These are phyloP conservation scores for Phytophthora hibernalis DNA, from an alignment of 352 stramenopile species.

Conservation along the genomic window DNA sequence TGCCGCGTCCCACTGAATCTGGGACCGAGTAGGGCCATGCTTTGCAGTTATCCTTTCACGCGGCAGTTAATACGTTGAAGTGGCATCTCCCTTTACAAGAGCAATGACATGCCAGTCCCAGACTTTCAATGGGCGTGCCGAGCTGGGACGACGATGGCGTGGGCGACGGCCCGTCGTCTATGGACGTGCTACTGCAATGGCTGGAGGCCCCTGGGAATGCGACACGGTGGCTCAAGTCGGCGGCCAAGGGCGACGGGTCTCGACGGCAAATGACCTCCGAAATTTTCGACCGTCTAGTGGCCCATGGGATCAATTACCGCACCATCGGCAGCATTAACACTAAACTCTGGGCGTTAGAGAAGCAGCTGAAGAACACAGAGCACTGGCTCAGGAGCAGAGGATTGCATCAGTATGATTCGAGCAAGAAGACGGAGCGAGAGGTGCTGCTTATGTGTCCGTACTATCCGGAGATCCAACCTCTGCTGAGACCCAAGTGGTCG, in stretches of 20 bases:
- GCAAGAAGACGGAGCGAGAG: not conserved
- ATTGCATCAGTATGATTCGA: not conserved
- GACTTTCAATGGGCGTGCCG: not conserved
- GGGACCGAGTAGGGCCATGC: too few relatives aligned
- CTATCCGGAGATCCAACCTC: not conserved
- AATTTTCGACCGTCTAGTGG: not conserved
- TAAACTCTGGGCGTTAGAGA: constrained; percentile 1
- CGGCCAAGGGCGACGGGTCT: not conserved
- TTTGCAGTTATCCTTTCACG: too few relatives aligned
- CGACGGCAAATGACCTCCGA: not conserved
- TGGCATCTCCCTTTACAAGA: not conserved
- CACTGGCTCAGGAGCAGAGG: constrained; percentile 1
- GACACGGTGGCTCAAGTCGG: not conserved
- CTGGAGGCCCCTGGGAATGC: not conserved
- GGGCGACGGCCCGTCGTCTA: constrained; percentile 10
- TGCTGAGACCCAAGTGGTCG: not conserved
- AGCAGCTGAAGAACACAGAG: not conserved
- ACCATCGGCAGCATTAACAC: not conserved
- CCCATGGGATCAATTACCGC: not conserved
- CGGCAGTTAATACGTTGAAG: too few relatives aligned
- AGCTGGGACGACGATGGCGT: constrained; percentile 21
- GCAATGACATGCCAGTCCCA: not conserved
- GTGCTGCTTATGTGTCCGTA: constrained; percentile 15
- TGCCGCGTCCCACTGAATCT: too few relatives aligned
- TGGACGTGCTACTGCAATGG: constrained; percentile 19